Evolutionary conservation across 345 rosid genomes (phyloP), one percentile per base, ranked within the genome.

Genomic region (Brassica napus): DNA sequence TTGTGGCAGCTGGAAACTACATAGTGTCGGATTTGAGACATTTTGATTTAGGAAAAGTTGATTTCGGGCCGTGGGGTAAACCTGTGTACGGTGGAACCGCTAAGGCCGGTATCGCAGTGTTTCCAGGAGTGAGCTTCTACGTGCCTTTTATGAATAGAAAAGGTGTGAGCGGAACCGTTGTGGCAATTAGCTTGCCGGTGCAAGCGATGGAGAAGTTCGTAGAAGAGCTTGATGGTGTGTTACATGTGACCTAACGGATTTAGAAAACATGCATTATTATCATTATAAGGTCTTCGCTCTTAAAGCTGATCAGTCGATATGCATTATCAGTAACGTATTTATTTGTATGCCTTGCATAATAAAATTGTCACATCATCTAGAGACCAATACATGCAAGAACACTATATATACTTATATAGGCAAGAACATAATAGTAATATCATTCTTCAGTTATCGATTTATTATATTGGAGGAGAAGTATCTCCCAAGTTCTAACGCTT

Each of bases 51-150:
- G 81, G 68, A 6, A 66, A 82, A 1, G 79, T 84, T 8, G 89
- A 87, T 69, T 88, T 85, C n/a, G 92, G 90, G 4, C 78, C 74
- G 4, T 90, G 89, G 92, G 94, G 88, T 16, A 83, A 82, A 69
- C 79, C 92, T 2, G 83, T 66, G 2, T 90, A 87, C n/a, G 86
- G 85, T 1, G 90, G 94, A 49, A 71, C 81, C 0, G 88, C 88
- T 0, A 81, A 75, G 80, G 86, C 86, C 0, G 83, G 85, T 18
- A 83, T 83, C 0, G 86, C 85, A 12, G 72, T 71, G 32, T 73
- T 83, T 31, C 83, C 86, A 0, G 89, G 86, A 23, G 85, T 84
- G 39, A 84, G 88, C 55, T 85, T 85, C 58, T 83, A 70, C 60
- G 69, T 86, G n/a, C 84, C 88, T 10, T 78, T 80, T 24, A 69